phyloP scores from a whole-genome alignment of 228 moss, liverwort and hornwort species.

The Sphagnum magellanicum region DNA sequence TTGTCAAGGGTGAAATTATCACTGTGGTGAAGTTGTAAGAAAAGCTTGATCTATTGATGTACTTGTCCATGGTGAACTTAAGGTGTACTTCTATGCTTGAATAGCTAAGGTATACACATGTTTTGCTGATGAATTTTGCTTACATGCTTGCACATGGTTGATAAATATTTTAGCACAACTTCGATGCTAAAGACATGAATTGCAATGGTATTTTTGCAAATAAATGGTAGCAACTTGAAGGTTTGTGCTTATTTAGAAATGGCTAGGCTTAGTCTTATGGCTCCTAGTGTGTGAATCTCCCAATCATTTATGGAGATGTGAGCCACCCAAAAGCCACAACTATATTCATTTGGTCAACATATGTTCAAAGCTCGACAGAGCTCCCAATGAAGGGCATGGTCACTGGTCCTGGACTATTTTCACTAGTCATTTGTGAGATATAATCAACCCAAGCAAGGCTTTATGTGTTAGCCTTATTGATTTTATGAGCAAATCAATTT shows the following conservation, averaged over 20 bases:
- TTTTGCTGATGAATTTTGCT: neutral
- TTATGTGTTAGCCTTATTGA: no score
- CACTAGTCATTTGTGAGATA: constrained; percentile 93
- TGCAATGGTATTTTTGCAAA: constrained; percentile 14
- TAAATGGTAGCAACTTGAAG: constrained; percentile 71
- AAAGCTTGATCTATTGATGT: constrained; percentile 84
- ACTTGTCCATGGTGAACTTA: constrained; percentile 91
- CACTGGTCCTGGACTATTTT: constrained; percentile 60
- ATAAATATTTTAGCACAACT: no score
- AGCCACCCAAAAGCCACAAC: constrained; percentile 82
- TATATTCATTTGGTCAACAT: constrained; percentile 83
- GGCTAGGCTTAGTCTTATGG: constrained; percentile 98
- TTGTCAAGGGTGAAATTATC: constrained; percentile 75
- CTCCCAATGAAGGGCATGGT: constrained; percentile 70
- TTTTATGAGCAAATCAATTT: constrained; percentile 43
- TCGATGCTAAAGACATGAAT: no score
- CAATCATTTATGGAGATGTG: constrained; percentile 90
- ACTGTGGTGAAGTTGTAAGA: constrained; percentile 90
- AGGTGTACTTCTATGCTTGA: constrained; percentile 23
- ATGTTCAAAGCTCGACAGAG: constrained; percentile 55
- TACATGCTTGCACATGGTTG: neutral
- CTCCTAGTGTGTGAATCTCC: constrained; percentile 85
- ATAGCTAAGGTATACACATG: neutral
- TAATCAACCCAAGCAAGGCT: constrained; percentile 59
- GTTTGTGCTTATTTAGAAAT: constrained; percentile 63